phyloP scores from a whole-genome alignment of 1,284 basidiomycete species.

The Irpex lacteus region DNA sequence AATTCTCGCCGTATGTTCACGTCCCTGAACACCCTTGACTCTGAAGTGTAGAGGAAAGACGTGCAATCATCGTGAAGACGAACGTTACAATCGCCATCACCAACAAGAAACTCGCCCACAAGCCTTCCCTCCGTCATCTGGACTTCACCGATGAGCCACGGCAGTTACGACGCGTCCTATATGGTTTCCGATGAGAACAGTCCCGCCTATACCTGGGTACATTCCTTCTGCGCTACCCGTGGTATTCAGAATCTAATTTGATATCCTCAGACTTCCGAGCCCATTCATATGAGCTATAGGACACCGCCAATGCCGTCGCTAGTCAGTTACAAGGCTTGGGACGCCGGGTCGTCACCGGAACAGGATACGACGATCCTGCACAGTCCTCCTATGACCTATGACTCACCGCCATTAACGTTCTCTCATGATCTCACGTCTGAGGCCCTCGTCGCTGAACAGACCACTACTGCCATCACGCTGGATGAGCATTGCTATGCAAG shows the following conservation, averaged over 20 bases:
- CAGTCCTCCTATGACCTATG: slow-evolving; percentile 6
- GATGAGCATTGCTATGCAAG: slow-evolving; percentile 8
- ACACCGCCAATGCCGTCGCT: background rate
- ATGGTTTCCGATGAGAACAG: slow-evolving; percentile 5
- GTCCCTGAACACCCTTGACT: slow-evolving; percentile 2
- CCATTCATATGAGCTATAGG: slow-evolving; percentile 4
- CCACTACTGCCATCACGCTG: slow-evolving; percentile 2
- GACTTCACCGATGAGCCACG: slow-evolving; percentile 10
- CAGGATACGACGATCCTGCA: slow-evolving; percentile 6
- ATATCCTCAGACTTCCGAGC: background rate
- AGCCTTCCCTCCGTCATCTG: background rate
- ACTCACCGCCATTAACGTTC: slow-evolving; percentile 1
- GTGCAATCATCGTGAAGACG: background rate
- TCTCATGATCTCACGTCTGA: background rate
- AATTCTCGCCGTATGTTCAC: slow-evolving; percentile 4
- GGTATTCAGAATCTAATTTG: background rate
- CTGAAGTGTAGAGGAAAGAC: background rate
- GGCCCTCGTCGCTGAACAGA: background rate
- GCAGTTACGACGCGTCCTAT: slow-evolving; percentile 9
- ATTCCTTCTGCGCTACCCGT: background rate
- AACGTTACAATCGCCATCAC: background rate
- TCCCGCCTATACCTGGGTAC: slow-evolving; percentile 15
- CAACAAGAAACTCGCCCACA: background rate
- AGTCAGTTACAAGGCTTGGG: background rate
- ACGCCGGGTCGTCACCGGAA: background rate